phyloP scores from a whole-genome alignment of 345 rosid species.

The Salix arbutifolia region DNA sequence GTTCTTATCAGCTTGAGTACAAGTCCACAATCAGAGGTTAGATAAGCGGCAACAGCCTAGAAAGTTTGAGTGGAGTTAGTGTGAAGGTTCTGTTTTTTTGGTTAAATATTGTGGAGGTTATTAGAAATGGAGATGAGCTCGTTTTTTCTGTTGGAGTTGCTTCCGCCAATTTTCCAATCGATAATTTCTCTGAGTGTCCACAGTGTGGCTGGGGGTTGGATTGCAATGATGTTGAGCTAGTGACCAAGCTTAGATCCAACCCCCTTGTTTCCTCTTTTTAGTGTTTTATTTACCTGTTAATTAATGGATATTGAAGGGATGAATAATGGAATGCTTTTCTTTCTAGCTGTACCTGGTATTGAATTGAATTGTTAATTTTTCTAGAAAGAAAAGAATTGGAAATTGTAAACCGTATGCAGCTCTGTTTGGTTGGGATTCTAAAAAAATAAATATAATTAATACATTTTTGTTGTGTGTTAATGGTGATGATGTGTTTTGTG shows the following conservation, averaged over 20 bases:
- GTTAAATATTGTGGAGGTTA: slow-evolving; percentile 87
- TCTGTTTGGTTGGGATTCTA: too few species aligned
- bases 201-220: slow-evolving; percentile 94
- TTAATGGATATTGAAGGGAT: slow-evolving; percentile 1
- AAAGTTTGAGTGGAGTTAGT: slow-evolving; percentile 62
- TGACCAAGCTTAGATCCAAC: slow-evolving; percentile 36
- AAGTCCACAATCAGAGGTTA: slow-evolving; percentile 68
- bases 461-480: too few species aligned
- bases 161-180: slow-evolving; percentile 66
- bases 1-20: slow-evolving; percentile 80
- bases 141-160: slow-evolving; percentile 88
- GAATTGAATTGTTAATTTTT: background rate
- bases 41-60: slow-evolving; percentile 58
- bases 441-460: too few species aligned
- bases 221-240: slow-evolving; percentile 38
- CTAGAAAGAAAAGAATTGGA: background rate
- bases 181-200: slow-evolving; percentile 77
- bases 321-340: background rate
- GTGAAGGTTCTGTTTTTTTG: slow-evolving; percentile 84
- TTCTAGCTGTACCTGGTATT: background rate
- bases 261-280: slow-evolving; percentile 55
- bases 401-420: background rate
- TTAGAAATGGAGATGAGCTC: slow-evolving; percentile 53
- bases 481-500: too few species aligned
- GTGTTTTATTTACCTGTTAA: background rate